These are phyloP conservation scores for Psilocybe subaeruginosa DNA, from an alignment of 768 basidiomycete genomes.

Conservation along the genomic window DNA sequence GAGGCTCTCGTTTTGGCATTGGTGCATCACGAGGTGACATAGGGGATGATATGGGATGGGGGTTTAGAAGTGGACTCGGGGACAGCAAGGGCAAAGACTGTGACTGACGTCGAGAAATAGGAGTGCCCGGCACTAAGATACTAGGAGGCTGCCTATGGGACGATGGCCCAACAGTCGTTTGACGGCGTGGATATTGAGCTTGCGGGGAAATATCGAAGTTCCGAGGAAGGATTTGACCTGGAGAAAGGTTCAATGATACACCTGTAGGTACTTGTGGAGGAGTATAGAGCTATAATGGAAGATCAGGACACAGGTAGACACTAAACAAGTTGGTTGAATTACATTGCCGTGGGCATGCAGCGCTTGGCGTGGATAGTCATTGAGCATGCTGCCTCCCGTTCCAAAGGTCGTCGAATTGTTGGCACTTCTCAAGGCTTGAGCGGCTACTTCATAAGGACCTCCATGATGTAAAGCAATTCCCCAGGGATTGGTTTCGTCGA, in stretches of 20 bases:
- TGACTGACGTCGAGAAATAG: constrained; percentile 14
- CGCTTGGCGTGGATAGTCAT: constrained; percentile 23
- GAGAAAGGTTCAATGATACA: constrained; percentile 52
- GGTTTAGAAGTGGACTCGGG: constrained; percentile 1
- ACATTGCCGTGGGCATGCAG: constrained; percentile 28
- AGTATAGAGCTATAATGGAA: constrained; percentile 26
- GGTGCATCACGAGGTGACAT: not conserved
- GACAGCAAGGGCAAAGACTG: constrained; percentile 1
- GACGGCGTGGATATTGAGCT: constrained; percentile 4
- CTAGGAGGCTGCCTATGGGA: not conserved
- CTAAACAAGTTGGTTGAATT: not conserved
- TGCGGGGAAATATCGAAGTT: constrained; percentile 22
- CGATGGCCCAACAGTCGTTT: not conserved
- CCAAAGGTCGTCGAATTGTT: constrained; percentile 26
- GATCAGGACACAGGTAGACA: constrained; percentile 2
- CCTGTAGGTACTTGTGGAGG: constrained; percentile 38
- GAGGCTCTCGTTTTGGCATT: not conserved
- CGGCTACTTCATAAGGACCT: constrained; percentile 72
- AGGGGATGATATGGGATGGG: constrained; percentile 1
- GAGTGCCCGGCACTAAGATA: constrained; percentile 4
- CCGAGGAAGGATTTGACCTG: constrained; percentile 59
- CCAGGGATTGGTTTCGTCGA: constrained; percentile 76
- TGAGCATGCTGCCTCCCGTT: constrained; percentile 10
- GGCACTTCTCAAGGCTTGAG: constrained; percentile 24
- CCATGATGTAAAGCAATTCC: constrained; percentile 67